A percentile compares a stretch with the other conserved stretches of the same genome.
These are phyloP conservation scores for Cucurbita maxima DNA, from an alignment of 306 rosid genomes.

Conservation along the genomic window DNA sequence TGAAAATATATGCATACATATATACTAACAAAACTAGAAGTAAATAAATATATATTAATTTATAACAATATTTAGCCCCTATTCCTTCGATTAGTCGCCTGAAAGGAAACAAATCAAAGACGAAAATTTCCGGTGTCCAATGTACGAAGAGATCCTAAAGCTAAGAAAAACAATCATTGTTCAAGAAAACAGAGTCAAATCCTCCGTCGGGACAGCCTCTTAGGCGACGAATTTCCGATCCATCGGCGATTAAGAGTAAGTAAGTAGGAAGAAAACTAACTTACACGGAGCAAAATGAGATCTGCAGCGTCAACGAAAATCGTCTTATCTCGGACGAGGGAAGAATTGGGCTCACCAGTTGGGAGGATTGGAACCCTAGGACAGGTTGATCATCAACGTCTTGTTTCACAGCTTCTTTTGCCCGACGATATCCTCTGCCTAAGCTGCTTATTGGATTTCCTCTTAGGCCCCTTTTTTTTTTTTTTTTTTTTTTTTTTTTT, in stretches of 20 bases:
- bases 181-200: neutral
- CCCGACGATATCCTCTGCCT: neutral
- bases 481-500: too few relatives aligned
- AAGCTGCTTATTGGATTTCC: neutral
- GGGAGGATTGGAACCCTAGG: neutral
- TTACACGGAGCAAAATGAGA: neutral
- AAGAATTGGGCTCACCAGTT: neutral
- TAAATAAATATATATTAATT: neutral
- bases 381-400: neutral
- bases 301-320: neutral
- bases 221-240: neutral
- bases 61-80: neutral
- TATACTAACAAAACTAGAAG: neutral
- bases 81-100: neutral
- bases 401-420: neutral
- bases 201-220: neutral
- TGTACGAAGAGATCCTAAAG: neutral
- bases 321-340: neutral
- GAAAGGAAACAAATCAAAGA: neutral
- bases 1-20: neutral
- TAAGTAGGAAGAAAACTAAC: neutral
- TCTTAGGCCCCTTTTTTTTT: neutral
- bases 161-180: neutral
- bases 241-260: neutral
- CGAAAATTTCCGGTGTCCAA: neutral